These are phyloP conservation scores for Guadua angustifolia DNA, from an alignment of 176 grass and related monocot genomes.

Conservation along the genomic window DNA sequence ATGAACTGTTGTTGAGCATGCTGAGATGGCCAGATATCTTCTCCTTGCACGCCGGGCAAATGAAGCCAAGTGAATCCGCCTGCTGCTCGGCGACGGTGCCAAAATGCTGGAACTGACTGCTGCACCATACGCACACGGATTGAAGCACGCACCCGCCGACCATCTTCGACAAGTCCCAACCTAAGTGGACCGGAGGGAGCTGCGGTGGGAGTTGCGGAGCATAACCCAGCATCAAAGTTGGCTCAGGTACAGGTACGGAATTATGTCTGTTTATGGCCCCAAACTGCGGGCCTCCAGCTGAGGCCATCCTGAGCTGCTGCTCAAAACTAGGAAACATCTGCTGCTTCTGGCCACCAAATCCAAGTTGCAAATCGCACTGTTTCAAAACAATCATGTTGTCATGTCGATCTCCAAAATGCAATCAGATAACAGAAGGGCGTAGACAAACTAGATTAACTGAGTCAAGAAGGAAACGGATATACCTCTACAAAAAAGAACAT, in stretches of 20 bases:
- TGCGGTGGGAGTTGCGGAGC: conserved; percentile 45
- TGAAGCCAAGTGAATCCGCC: conserved; percentile 77
- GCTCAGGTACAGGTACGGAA: conserved; percentile 52
- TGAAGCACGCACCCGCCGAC: conserved; percentile 45
- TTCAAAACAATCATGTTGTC: conserved; percentile 35
- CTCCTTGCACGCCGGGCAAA: conserved; percentile 83
- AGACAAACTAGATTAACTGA: conserved; percentile 19
- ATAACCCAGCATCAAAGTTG: conserved; percentile 73
- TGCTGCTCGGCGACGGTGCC: conserved; percentile 56
- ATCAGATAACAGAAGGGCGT: conserved; percentile 3
- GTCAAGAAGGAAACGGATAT: neutral
- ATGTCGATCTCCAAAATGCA: conserved; percentile 1
- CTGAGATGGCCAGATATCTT: conserved; percentile 73
- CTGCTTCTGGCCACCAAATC: conserved; percentile 55
- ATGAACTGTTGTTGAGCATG: conserved; percentile 55
- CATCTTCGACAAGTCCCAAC: conserved; percentile 70
- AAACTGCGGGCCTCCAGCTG: conserved; percentile 54
- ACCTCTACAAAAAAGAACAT: neutral
- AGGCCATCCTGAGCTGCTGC: conserved; percentile 65
- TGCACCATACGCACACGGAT: conserved; percentile 83
- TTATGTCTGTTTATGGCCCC: conserved; percentile 51
- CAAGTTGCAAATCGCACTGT: conserved; percentile 61
- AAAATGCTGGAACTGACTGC: conserved; percentile 67
- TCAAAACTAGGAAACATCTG: conserved; percentile 59
- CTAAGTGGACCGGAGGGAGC: conserved; percentile 68